Percentiles rank a stretch among this genome's conserved stretches.
Conservation (phyloP, 495 filamentous ascomycete species). For the Aspergillus taichungensis region DNA sequence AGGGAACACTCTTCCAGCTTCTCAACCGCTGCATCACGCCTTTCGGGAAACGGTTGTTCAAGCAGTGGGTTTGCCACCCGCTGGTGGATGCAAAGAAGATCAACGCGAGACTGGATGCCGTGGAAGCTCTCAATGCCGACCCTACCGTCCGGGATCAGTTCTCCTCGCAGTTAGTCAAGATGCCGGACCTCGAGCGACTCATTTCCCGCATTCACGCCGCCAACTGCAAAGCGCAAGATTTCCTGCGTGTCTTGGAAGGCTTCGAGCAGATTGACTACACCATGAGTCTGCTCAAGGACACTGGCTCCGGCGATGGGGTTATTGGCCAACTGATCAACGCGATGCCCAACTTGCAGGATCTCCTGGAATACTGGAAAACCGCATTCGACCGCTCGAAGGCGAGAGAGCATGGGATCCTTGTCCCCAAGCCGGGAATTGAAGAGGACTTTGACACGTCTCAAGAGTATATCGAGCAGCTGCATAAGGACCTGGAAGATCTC, state of each 20-base stretch:
- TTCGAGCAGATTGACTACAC: constrained; percentile 97
- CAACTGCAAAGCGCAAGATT: constrained; percentile 79
- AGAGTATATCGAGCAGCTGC: constrained; percentile 61
- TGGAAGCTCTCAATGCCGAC: constrained; percentile 85
- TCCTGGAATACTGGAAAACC: constrained; percentile 79
- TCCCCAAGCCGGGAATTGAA: constrained; percentile 85
- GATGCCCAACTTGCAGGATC: constrained; percentile 73
- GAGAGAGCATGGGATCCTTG: constrained; percentile 62
- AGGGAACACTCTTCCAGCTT: constrained; percentile 83
- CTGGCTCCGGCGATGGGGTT: constrained; percentile 65
- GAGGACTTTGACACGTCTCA: constrained; percentile 88
- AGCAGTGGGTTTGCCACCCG: constrained; percentile 97
- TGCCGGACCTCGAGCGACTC: constrained; percentile 90
- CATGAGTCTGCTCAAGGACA: constrained; percentile 63
- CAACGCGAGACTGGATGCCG: constrained; percentile 91
- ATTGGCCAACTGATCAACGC: constrained; percentile 71
- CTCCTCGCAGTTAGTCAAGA: constrained; percentile 71
- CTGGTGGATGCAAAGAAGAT: constrained; percentile 78
- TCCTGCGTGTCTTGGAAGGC: constrained; percentile 87
- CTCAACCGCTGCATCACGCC: constrained; percentile 93
- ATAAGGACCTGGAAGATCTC: constrained; percentile 59
- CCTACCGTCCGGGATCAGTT: constrained; percentile 70
- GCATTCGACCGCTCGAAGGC: constrained; percentile 85
- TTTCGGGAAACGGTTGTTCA: constrained; percentile 93
- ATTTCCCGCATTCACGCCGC: constrained; percentile 94